Base-by-base conservation (phyloP, 2,329 filamentous ascomycete species). In the Beauveria sp. region DNA sequence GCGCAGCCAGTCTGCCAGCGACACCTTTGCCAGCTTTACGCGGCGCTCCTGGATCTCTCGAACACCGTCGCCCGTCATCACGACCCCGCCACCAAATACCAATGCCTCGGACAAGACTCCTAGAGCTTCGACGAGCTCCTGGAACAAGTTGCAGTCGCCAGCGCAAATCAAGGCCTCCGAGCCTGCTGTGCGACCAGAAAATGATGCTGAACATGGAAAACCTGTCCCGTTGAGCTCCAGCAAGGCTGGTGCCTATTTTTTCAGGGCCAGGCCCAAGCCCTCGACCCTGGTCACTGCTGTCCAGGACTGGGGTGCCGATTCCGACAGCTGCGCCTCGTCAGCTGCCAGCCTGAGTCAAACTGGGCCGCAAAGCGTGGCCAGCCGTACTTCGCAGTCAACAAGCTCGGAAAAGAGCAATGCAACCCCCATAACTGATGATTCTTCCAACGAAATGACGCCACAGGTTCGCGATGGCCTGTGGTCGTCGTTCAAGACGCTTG, bases 401-500 rank as follows among this genome's bases (percentile, higher is more conserved):
- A 75, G 71, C 50, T 71, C 70, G 60, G 76, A 78, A 55, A 73
- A 34, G 34, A 54, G 70, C 63, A 76, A 71, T 48, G 71, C 71
- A 40, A 70, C 70, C 20, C 71, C 69, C 8, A 66, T 66, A 16
- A 77, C 77, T 6, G 76, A 79, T 63, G 79, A 80, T 47, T 80
- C 77, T n/a, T 76, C 72, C 52, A 71, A 73, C 64, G 77, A 79
- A 52, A 78, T 78, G 74, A 69, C 76, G 16, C 69, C 72, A 59
- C 67, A 72, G 43, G 71, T 74, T 43, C 77, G 79, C 61, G 83
- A 85, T 67, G 76, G 81, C 9, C 73, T 85, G 24, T 84, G 80
- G 80, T 77, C 78, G 5, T 74, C 75, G 3, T 85, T 85, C 70
- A 81, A 80, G 64, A 76, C 76, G 14, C 73, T 85, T 24, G 82